phyloP scores from a whole-genome alignment of 116 monocot genomes.

The Phalaenopsis hybrid region DNA sequence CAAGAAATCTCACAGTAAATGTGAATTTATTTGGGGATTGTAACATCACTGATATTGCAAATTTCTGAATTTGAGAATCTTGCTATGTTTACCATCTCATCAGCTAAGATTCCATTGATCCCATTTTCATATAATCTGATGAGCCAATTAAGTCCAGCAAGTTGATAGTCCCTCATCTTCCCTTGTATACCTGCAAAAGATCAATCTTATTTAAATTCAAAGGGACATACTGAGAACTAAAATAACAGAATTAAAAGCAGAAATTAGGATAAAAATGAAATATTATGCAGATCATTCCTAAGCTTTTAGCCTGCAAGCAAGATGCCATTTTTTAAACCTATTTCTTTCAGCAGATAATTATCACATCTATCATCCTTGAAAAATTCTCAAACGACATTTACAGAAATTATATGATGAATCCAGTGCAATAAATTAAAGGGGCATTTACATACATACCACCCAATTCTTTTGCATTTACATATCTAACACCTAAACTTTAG shows the following conservation, averaged over 20 bases:
- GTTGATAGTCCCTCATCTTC: conserved; percentile 94
- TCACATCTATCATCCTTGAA: not conserved
- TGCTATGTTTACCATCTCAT: conserved; percentile 80
- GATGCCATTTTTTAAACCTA: not conserved
- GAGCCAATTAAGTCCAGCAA: conserved; percentile 96
- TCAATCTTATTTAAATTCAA: not conserved
- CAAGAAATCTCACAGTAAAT: not conserved
- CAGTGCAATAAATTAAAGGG: not conserved
- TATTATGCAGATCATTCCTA: not conserved
- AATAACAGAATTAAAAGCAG: not conserved
- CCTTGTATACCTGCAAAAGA: conserved; percentile 84
- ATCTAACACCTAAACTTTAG: too few species aligned
- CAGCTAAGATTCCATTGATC: conserved; percentile 98
- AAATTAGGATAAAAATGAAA: conserved; percentile 1
- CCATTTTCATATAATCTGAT: conserved; percentile 98
- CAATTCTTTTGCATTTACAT: too few species aligned
- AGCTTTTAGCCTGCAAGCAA: not conserved
- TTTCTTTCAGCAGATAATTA: not conserved
- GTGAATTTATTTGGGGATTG: not conserved
- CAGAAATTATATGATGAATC: not conserved
- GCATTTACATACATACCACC: not conserved
- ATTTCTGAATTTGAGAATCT: not conserved
- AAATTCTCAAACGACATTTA: not conserved
- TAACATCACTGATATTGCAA: not conserved
- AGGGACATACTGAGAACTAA: not conserved